phyloP scores from a whole-genome alignment of 805 yeast species.

The Kuraishia floccosa region DNA sequence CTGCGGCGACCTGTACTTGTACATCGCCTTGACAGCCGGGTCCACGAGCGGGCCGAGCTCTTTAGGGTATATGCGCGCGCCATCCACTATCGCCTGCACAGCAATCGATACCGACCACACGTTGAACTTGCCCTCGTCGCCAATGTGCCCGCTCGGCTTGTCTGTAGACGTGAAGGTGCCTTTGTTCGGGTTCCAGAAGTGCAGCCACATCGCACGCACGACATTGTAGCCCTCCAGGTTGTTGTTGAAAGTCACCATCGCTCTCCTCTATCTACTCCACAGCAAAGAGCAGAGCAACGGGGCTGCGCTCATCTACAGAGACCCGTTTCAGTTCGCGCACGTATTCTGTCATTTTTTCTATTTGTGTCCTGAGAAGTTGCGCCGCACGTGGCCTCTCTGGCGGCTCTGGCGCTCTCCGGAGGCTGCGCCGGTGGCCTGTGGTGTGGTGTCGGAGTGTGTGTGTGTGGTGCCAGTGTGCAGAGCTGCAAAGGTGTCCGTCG shows the following conservation, averaged over 20 bases:
- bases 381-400: too few relatives aligned
- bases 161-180: conserved; percentile 28
- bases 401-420: too few relatives aligned
- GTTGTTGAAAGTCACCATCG: conserved; percentile 14
- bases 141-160: conserved; percentile 23
- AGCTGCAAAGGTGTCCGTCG: too few relatives aligned
- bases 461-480: too few relatives aligned
- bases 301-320: too few relatives aligned
- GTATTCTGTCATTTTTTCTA: too few relatives aligned
- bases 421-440: too few relatives aligned
- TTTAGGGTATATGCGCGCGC: conserved; percentile 39
- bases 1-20: conserved; percentile 36
- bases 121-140: conserved; percentile 41
- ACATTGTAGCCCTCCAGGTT: conserved; percentile 25
- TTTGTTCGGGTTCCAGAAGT: conserved; percentile 25
- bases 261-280: too few relatives aligned
- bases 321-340: too few relatives aligned
- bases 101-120: conserved; percentile 65
- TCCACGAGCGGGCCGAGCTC: conserved; percentile 42
- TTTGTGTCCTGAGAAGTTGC: too few relatives aligned
- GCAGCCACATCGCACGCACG: conserved; percentile 28
- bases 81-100: conserved; percentile 58
- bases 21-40: conserved; percentile 37
- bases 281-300: too few relatives aligned
- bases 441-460: too few relatives aligned